Conservation (phyloP, 306 rosid genomes). For the Geum urbanum region DNA sequence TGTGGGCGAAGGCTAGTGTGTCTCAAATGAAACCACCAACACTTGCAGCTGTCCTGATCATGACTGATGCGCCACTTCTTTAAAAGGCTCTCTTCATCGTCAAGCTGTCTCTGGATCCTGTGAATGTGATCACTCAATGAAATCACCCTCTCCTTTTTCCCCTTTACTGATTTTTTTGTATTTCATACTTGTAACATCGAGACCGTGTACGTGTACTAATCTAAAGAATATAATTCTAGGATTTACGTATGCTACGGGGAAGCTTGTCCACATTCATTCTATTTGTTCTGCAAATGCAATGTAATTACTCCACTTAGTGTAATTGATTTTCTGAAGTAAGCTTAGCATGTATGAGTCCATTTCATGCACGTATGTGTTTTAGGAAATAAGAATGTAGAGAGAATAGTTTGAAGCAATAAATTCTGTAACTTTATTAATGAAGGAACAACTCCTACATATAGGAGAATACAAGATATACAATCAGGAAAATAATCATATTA, state of each 20-base stretch:
- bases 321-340: too few species aligned
- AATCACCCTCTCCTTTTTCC: neutral
- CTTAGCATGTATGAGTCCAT: neutral
- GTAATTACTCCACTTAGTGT: too few species aligned
- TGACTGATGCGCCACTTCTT: slow-evolving; percentile 3
- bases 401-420: too few species aligned
- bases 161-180: neutral
- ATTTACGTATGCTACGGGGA: neutral
- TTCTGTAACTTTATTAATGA: too few species aligned
- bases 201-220: slow-evolving; percentile 18
- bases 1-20: slow-evolving; percentile 51
- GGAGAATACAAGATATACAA: too few species aligned
- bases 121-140: slow-evolving; percentile 8
- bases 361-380: neutral
- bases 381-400: too few species aligned
- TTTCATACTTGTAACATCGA: slow-evolving; percentile 5
- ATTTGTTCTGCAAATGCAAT: neutral
- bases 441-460: too few species aligned
- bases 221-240: slow-evolving; percentile 31
- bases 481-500: too few species aligned
- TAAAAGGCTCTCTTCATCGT: slow-evolving; percentile 12
- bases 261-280: neutral
- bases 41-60: neutral
- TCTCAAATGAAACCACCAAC: slow-evolving; percentile 37
- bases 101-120: slow-evolving; percentile 16